phyloP scores from a whole-genome alignment of 2,329 filamentous ascomycete genomes.

The Paecilomyces dactylethromorphus region DNA sequence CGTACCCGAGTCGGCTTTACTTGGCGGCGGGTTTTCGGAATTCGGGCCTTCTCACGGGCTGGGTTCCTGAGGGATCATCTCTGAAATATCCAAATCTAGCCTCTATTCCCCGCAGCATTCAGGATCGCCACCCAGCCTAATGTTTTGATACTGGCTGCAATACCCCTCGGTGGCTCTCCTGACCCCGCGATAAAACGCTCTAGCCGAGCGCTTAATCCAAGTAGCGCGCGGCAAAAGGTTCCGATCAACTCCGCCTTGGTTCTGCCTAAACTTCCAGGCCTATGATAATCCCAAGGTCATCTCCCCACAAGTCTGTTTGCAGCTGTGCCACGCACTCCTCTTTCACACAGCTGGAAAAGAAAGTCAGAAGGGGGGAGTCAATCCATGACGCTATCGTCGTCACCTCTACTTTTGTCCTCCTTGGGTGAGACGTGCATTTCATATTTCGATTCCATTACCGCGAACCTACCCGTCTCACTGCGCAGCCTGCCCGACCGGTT shows the following conservation, averaged over 20 bases:
- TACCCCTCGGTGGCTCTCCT: background rate
- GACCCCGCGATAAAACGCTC: background rate
- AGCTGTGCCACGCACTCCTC: background rate
- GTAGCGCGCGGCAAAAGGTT: background rate
- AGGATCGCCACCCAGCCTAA: background rate
- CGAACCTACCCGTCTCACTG: conserved; percentile 23
- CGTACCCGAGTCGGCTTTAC: too few species aligned
- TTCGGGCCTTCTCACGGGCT: background rate
- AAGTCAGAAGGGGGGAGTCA: background rate
- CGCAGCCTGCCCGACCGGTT: conserved; percentile 26
- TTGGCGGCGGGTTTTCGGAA: background rate
- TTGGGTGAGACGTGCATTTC: conserved; percentile 35
- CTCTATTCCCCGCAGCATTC: background rate
- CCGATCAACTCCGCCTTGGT: background rate
- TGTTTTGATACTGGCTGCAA: background rate
- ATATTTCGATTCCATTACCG: conserved; percentile 29
- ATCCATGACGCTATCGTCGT: conserved; percentile 34
- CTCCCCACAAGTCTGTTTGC: conserved; percentile 11
- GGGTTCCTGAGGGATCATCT: background rate
- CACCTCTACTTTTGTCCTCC: conserved; percentile 29
- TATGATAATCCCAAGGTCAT: background rate
- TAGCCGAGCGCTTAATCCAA: background rate
- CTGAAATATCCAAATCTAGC: background rate
- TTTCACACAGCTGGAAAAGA: conserved; percentile 8
- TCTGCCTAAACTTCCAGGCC: background rate